Percentiles rank a stretch among this genome's conserved stretches.
phyloP scores from a whole-genome alignment of 176 grass and related monocot genomes.

The Triticum turgidum region DNA sequence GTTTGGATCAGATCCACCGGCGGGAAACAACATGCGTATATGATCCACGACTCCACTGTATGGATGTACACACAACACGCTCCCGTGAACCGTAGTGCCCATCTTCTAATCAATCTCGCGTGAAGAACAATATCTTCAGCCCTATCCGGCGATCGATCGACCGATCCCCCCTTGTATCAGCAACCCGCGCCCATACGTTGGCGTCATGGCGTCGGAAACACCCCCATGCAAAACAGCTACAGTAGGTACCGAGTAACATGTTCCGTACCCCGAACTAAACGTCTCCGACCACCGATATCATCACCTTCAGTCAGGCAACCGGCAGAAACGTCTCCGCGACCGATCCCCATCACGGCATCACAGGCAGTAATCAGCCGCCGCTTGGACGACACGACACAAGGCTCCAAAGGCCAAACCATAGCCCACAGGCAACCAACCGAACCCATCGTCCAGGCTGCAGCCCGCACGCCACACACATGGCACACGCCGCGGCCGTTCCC shows the following conservation, averaged over 20 bases:
- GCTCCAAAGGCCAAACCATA: neutral
- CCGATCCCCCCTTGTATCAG: neutral
- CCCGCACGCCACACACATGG: conserved; percentile 18
- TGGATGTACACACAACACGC: neutral
- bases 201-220: neutral
- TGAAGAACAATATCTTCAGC: neutral
- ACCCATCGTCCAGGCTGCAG: neutral
- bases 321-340: neutral
- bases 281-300: neutral
- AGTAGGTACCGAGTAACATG: neutral
- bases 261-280: neutral
- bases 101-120: neutral
- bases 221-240: neutral
- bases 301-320: neutral
- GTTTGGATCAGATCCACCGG: neutral
- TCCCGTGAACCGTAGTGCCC: neutral
- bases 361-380: neutral
- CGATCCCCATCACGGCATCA: neutral
- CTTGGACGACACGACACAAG: neutral
- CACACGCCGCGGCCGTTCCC: neutral
- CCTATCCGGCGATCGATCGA: neutral
- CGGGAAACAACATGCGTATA: neutral
- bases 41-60: neutral
- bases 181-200: too few relatives aligned
- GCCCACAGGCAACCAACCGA: neutral